phyloP scores from a whole-genome alignment of 192 early-diverging fungal genomes.

The Coemansia guatemalensis region DNA sequence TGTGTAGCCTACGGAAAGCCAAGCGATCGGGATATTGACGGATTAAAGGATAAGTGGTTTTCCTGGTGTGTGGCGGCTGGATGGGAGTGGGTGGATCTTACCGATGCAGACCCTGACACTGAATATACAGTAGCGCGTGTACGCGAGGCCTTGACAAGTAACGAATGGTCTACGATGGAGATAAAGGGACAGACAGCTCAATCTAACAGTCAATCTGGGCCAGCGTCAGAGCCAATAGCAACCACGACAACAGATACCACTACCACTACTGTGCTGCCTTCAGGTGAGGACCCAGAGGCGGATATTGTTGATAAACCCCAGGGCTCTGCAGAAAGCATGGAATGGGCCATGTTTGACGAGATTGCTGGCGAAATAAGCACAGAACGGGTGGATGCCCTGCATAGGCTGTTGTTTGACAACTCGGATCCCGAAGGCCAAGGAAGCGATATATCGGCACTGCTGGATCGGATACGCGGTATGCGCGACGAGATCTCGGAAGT shows the following conservation, averaged over 20 bases:
- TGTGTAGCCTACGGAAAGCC: constrained; percentile 19
- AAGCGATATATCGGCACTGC: constrained; percentile 23
- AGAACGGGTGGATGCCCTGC: constrained; percentile 21
- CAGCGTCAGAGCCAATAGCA: constrained; percentile 2
- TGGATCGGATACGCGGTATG: constrained; percentile 12
- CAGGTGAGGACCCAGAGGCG: not conserved
- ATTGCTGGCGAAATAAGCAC: constrained; percentile 13
- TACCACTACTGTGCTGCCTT: not conserved
- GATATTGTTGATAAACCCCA: not conserved
- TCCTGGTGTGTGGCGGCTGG: constrained; percentile 39
- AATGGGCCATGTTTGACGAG: constrained; percentile 43
- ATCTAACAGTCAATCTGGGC: not conserved
- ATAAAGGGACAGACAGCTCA: not conserved
- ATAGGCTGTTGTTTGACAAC: constrained; percentile 14
- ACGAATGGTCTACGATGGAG: constrained; percentile 44
- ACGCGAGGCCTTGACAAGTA: constrained; percentile 39
- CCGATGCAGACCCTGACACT: constrained; percentile 39
- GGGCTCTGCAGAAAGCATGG: constrained; percentile 8
- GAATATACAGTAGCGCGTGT: constrained; percentile 34
- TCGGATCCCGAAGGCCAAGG: not conserved
- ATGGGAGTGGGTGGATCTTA: constrained; percentile 54
- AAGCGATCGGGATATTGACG: not conserved
- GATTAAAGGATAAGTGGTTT: constrained; percentile 27
- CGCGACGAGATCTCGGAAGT: constrained; percentile 38
- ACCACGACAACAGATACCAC: constrained; percentile 2